Evolutionary conservation across 2,329 filamentous ascomycete species (phyloP), one percentile per base, ranked within the genome.

Genomic region (Amesomyces nigricolor): DNA sequence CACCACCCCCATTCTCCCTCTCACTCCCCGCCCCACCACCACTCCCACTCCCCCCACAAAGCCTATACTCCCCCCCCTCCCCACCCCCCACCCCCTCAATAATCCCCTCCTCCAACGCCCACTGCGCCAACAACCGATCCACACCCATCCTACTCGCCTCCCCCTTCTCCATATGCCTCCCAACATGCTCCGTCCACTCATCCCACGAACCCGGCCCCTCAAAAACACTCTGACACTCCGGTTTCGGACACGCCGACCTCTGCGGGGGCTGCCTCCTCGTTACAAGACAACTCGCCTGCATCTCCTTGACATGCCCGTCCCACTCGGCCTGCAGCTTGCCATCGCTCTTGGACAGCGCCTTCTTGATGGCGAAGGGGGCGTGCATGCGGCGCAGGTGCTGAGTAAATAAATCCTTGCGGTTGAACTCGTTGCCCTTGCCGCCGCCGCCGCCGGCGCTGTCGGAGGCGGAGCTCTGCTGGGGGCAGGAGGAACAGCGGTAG

Each of bases 331-430:
- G 80, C 5, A 83, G 68, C 63, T 80, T 82, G 64, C 73, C 78
- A 62, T 85, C 82, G 0, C 76, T 76, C 64, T 85, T 83, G 26
- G 75, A 72, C 16, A 79, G 71, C 9, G 79, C 71, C 64, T 81
- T 78, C 65, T 82, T 79, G 65, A 82, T 84, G 65, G 83, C 78
- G 42, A 82, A 82, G 0, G 86, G 85, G 0, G 87, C 85, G 65
- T 99, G 94, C 92, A 97, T 97, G 46, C 92, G 88, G 13, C 91
- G 87, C 13, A 95, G 79, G 65, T 99, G 92, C 67, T 97, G 92
- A 0, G 89, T 92, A 70, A 96, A 99, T 11, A 99, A 81, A 67
- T 97, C 92, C 69, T 96, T 96, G 64, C 92, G 86, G 70, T 96
- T 96, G 72, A 96, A 96, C 69, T 86, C 83, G 58, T 83, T 83